Evolutionary conservation across 108 stramenopile genomes (phyloP), one percentile per base, ranked within the genome.

Genomic region (Licmophora abbreviata): DNA sequence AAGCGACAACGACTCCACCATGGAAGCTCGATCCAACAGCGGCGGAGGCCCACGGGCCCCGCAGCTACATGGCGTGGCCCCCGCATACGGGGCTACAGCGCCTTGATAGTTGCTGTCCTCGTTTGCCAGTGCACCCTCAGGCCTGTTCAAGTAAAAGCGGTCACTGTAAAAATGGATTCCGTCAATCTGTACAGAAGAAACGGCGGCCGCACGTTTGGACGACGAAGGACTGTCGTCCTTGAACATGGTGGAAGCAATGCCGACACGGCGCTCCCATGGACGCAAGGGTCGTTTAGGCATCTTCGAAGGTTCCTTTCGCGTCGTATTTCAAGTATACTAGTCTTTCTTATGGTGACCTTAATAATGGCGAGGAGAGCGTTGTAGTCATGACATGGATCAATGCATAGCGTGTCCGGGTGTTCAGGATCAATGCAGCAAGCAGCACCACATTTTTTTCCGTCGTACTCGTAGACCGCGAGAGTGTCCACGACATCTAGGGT

Each of bases 1-100:
- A 40, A 89, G 52, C 31, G 79, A 71, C 2, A 89, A 44, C 1
- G 71, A 73, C 4, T 77, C 53, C 24, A 89, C 57, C 23, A 89
- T 65, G 31, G 58, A 34, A 8, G 74, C 54, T 40, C 78, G 73
- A 66, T 77, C 74, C 32, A 89, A 79, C 8, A 78, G 35, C 1
- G 81, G 79, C 4, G 71, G 75, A 12, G 73, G 45, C 32, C 63
- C 51, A 17, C 41, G 36, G 29, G 45, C 30, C 25, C 73, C 77
- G 48, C 75, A 77, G 11, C 12, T 31, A 42, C 75, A 76, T 18
- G 8, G 7, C 20, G 20, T 3, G 26, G n/a, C n/a, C n/a, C n/a
- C n/a, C n/a, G n/a, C n/a, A n/a, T n/a, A n/a, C n/a, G n/a, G n/a
- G 26, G 3, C 52, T 14, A 1, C 33, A 36, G 44, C 29, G 32